Base-by-base conservation (phyloP, 2,329 filamentous ascomycete genomes). In the Calonectria henricotiae region DNA sequence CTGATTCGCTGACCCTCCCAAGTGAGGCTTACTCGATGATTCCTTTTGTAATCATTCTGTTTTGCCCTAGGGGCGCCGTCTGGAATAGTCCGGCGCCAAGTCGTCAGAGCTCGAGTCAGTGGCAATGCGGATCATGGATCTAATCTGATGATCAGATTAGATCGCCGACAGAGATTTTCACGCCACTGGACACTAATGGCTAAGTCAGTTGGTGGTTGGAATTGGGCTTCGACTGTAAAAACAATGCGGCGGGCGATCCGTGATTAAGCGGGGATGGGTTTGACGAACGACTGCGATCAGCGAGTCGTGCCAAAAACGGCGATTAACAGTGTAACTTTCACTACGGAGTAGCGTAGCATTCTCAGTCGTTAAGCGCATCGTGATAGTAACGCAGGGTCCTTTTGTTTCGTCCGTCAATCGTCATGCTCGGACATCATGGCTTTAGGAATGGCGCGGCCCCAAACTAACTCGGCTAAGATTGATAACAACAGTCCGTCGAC, bases 141-240 rank as follows among this genome's bases (percentile, higher is more conserved):
- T 58, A 58, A 58, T 58, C 35, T 58, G 51, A 58, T 58, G 4
- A 39, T 58, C 51, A 58, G 51, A 58, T 58, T 58, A 58, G 51
- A 58, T 58, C 32, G 9, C 12, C 4, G 3, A 12, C 32, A 13
- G n/a, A 13, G 12, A 11, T 11, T 58, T 58, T 39, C 35, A 39
- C 51, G 51, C 51, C 51, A 58, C 20, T 39, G 23, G 51, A 39
- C 27, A 20, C 47, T 51, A 51, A 27, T 30, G 8, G 32, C 2
- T 1, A 39, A 8, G 51, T 30, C 17, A 2, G 20, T 58, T 58
- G 51, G 35, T 27, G 32, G 51, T 58, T 58, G 12, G 20, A 17
- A 23, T 58, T 58, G 51, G 39, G 51, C 20, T 32, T 20, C n/a
- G 51, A 58, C 51, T 32, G 32, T 30, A n/a, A 6, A 23, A 55